phyloP scores from a whole-genome alignment of 2,329 filamentous ascomycete species.

The Penicillium vulpinum region DNA sequence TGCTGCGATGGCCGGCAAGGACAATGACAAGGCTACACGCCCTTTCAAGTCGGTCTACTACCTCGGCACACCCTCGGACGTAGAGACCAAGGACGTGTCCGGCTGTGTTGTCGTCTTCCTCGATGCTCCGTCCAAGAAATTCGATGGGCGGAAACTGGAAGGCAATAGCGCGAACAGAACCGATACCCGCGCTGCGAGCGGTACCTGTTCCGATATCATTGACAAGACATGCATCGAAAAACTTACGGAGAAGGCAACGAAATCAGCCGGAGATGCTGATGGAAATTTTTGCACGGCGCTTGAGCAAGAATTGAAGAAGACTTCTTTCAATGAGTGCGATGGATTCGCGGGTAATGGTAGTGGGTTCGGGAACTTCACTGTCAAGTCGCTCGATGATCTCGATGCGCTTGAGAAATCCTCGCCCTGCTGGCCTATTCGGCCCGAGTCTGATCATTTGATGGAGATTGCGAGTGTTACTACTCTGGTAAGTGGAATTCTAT shows the following conservation, averaged over 20 bases:
- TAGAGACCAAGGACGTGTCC: background rate
- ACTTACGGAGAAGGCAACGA: background rate
- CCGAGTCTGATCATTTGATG: background rate
- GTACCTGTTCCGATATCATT: slow-evolving; percentile 1
- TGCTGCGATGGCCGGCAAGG: background rate
- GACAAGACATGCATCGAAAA: background rate
- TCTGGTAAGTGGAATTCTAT: background rate
- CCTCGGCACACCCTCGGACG: background rate
- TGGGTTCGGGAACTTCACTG: background rate
- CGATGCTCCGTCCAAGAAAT: background rate
- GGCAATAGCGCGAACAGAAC: background rate
- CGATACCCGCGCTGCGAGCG: background rate
- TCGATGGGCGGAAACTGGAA: background rate
- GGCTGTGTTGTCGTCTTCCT: background rate
- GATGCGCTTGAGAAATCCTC: background rate
- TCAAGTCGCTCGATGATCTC: background rate
- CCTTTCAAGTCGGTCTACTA: background rate
- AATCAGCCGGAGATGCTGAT: background rate
- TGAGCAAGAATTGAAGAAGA: background rate
- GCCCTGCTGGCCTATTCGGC: background rate
- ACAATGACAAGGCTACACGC: background rate
- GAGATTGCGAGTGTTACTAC: background rate
- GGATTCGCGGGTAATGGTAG: background rate
- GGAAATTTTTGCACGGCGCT: background rate
- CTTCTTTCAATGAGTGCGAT: background rate